Evolutionary conservation across 2,329 filamentous ascomycete genomes (phyloP).

Genomic region (Huntiella bhutanensis): DNA sequence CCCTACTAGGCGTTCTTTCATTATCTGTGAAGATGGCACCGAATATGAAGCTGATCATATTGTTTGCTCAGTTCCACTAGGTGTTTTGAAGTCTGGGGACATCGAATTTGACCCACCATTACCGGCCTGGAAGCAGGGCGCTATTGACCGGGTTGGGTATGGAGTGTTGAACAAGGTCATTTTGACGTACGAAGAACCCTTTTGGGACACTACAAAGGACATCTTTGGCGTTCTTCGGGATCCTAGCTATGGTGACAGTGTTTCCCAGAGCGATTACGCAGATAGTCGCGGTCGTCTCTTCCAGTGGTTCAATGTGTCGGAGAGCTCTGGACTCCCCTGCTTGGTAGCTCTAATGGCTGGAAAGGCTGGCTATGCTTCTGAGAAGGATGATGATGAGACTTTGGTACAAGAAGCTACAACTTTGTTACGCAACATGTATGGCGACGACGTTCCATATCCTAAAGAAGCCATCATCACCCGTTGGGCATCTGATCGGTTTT

Average conservation of each 20-base stretch:
- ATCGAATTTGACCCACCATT: conserved; percentile 78
- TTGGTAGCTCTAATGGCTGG: conserved; percentile 90
- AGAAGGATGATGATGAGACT: conserved; percentile 53
- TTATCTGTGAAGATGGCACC: conserved; percentile 63
- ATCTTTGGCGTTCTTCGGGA: conserved; percentile 85
- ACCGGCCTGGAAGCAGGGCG: conserved; percentile 68
- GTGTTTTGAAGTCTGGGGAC: conserved; percentile 67
- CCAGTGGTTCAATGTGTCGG: conserved; percentile 90
- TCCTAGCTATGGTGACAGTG: conserved; percentile 51
- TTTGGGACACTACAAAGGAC: conserved; percentile 79
- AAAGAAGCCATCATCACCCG: conserved; percentile 76
- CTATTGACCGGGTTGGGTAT: conserved; percentile 72
- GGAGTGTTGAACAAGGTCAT: conserved; percentile 92
- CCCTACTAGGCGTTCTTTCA: conserved; percentile 28
- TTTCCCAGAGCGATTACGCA: conserved; percentile 32
- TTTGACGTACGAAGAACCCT: conserved; percentile 69
- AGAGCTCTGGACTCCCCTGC: conserved; percentile 72
- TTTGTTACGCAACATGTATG: conserved; percentile 61
- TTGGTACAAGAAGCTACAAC: conserved; percentile 66
- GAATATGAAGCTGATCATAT: conserved; percentile 69
- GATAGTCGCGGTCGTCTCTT: conserved; percentile 78
- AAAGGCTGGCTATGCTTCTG: conserved; percentile 77
- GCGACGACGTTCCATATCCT: conserved; percentile 50
- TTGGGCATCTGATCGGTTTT: conserved; percentile 80
- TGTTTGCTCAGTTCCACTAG: conserved; percentile 77